Base-by-base conservation (phyloP, 768 basidiomycete genomes). In the Crepidotus variabilis region DNA sequence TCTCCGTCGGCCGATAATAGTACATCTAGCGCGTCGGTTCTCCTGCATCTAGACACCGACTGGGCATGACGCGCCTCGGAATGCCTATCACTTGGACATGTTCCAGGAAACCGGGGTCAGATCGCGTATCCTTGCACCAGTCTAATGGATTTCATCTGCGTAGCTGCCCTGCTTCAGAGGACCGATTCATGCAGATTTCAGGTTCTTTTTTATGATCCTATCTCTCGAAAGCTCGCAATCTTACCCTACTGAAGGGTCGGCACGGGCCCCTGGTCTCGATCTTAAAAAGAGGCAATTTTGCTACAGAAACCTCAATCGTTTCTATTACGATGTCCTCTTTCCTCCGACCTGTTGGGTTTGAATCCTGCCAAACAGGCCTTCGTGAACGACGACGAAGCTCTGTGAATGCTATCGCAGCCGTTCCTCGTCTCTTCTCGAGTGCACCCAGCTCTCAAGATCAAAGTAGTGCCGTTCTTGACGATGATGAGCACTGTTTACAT, bases 371-470 rank as follows among this genome's bases (percentile, higher is more conserved):
- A 54, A 60, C 58, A 47, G 65, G 62, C 49, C 67, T 75, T 24
- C 70, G 74, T 57, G 74, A 67, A 50, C 70, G 75, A 34, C 72
- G 74, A 48, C 71, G 73, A 23, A 78, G 75, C 61, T 75, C 74
- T 50, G 65, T 73, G 55, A 67, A 68, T 48, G 64, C 70, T 35
- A 63, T 72, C 28, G 61, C 57, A 32, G 53, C 68, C 28, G 63
- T 73, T 22, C 70, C 72, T 28, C 63, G 63, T 32, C 57, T 73
- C 16, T 67, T 71, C 43, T 53, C 61, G 8, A 34, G 50, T 36
- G 33, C 47, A 4, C 35, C 58, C 34, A 47, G 58, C 43, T 54
- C 61, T 22, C 50, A 59, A 14, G 59, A 58, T 9, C 69, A 72
- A 35, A 70, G 66, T 35, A 68, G 67, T 52, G 70, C 72, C 32